These are phyloP conservation scores for Sclerotinia subarctica DNA, from an alignment of 2,329 filamentous ascomycete genomes.

Conservation along the genomic window DNA sequence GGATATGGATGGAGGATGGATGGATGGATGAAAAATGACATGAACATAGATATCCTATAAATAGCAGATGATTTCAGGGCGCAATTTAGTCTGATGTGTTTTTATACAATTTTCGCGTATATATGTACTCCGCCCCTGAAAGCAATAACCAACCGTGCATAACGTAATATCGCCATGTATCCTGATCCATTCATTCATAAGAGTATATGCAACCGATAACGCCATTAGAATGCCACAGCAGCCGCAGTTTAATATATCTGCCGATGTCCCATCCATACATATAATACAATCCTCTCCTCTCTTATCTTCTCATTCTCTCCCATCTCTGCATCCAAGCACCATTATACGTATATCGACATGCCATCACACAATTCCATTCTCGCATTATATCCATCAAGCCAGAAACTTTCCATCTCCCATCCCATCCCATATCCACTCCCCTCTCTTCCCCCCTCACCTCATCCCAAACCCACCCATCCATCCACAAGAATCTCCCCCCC, in stretches of 20 bases:
- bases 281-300: constrained; percentile 28
- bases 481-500: background rate
- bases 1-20: background rate
- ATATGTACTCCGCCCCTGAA: background rate
- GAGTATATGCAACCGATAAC: constrained; percentile 25
- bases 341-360: background rate
- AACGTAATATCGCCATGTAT: background rate
- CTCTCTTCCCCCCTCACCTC: background rate
- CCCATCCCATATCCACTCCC: background rate
- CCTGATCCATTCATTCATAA: background rate
- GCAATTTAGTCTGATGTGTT: background rate
- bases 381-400: background rate
- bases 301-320: constrained; percentile 8
- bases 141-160: background rate
- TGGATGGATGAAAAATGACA: constrained; percentile 10
- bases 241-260: constrained; percentile 26
- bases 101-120: constrained; percentile 11
- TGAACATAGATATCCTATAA: constrained; percentile 22
- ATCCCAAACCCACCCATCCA: background rate
- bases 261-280: constrained; percentile 15
- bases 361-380: background rate
- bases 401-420: background rate
- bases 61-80: constrained; percentile 2
- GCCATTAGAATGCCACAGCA: constrained; percentile 35
- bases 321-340: background rate